Conservation (phyloP, 2,329 filamentous ascomycete genomes). For the Scedosporium aurantiacum region DNA sequence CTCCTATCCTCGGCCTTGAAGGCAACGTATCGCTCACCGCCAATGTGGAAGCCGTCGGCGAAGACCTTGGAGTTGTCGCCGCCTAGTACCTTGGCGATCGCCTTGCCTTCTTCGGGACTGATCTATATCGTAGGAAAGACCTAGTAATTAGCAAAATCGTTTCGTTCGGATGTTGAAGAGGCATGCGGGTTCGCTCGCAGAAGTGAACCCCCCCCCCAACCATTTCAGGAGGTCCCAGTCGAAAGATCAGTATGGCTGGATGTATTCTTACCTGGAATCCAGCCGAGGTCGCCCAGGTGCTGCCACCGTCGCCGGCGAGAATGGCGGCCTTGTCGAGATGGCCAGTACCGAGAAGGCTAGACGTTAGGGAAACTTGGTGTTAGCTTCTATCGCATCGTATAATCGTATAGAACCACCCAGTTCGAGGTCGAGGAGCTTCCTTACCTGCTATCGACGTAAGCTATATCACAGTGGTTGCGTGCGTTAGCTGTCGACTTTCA, state of each 20-base stretch:
- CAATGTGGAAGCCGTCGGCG: constrained; percentile 63
- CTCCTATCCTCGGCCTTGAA: constrained; percentile 65
- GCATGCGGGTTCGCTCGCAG: no score
- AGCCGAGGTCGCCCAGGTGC: constrained; percentile 61
- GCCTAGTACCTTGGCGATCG: constrained; percentile 40
- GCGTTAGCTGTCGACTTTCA: constrained; percentile 11
- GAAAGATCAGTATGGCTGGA: constrained; percentile 15
- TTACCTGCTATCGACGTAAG: constrained; percentile 43
- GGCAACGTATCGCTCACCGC: constrained; percentile 67
- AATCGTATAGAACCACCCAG: background rate
- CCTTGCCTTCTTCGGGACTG: constrained; percentile 47
- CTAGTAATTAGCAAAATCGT: constrained; percentile 6
- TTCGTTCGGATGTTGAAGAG: constrained; percentile 8
- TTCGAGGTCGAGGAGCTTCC: constrained; percentile 6
- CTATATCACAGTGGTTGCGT: constrained; percentile 18
- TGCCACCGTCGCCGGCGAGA: constrained; percentile 70
- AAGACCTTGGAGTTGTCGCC: constrained; percentile 46
- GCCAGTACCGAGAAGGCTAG: constrained; percentile 67
- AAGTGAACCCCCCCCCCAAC: no score
- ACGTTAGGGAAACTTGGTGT: background rate
- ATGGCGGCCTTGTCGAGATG: constrained; percentile 79
- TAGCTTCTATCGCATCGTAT: background rate
- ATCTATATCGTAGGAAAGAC: background rate
- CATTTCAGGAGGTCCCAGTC: no score
- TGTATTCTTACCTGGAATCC: constrained; percentile 55